These are phyloP conservation scores for Amaranthus palmeri DNA, from an alignment of 148 eudicot genomes.

Conservation along the genomic window DNA sequence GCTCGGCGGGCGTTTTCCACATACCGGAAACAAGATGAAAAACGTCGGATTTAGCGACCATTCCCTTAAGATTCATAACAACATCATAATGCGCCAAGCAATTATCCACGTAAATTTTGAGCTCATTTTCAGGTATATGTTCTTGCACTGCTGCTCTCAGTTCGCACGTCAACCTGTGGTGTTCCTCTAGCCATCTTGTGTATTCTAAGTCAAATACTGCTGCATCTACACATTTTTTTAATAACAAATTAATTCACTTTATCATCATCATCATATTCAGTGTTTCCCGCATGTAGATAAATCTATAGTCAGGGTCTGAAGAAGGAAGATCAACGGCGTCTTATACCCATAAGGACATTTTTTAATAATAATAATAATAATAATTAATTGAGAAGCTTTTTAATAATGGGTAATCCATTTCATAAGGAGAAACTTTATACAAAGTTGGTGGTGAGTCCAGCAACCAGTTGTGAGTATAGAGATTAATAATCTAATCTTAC, in stretches of 20 bases:
- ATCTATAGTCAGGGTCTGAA: no score
- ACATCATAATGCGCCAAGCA: conserved; percentile 71
- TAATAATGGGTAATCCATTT: no score
- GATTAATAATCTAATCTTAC: no score
- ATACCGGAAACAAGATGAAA: conserved; percentile 86
- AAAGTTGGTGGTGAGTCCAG: no score
- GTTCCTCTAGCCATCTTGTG: conserved; percentile 92
- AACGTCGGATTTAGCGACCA: conserved; percentile 64
- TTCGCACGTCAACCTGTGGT: conserved; percentile 71
- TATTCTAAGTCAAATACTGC: conserved; percentile 87
- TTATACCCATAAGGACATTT: no score
- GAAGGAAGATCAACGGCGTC: no score
- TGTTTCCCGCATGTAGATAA: no score
- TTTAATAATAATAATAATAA: background rate
- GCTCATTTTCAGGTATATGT: conserved; percentile 75
- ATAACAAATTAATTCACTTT: background rate
- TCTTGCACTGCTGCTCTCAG: conserved; percentile 83
- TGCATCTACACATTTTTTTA: conserved; percentile 31
- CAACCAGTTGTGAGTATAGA: no score
- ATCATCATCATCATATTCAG: no score
- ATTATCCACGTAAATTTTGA: conserved; percentile 68
- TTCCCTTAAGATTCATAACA: conserved; percentile 63
- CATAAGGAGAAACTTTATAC: no score
- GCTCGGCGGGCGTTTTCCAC: conserved; percentile 95
- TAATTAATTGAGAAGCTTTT: no score